Evolutionary conservation across 331 rosid genomes (phyloP).

Genomic region (Rosa hybrid): DNA sequence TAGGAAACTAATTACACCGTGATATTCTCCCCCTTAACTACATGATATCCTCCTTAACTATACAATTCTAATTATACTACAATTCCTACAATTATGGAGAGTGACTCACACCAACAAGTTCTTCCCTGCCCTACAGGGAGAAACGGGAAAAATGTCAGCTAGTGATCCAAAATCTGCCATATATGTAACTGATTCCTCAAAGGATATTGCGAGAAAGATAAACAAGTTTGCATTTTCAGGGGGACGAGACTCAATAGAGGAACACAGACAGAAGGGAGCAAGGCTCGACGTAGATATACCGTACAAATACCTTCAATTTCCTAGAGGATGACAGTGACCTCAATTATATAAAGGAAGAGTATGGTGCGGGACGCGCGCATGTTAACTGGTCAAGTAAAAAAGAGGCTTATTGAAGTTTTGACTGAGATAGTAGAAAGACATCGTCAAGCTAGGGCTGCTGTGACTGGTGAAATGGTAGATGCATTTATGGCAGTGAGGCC

Average conservation of each 20-base stretch:
- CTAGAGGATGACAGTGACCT: conserved; percentile 79
- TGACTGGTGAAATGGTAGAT: conserved; percentile 92
- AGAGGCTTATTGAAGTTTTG: conserved; percentile 59
- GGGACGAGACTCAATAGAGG: conserved; percentile 87
- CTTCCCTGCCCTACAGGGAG: conserved; percentile 96
- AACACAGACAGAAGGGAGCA: conserved; percentile 32
- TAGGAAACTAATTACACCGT: too few relatives aligned
- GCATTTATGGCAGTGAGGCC: conserved; percentile 91
- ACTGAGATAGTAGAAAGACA: conserved; percentile 83
- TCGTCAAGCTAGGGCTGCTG: conserved; percentile 75
- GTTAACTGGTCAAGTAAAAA: conserved; percentile 95
- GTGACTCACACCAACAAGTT: conserved; percentile 17
- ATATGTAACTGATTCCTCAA: conserved; percentile 86
- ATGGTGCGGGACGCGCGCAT: conserved; percentile 66
- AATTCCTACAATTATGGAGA: too few relatives aligned
- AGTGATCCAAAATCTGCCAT: conserved; percentile 97
- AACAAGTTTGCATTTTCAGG: conserved; percentile 84
- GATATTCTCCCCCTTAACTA: too few relatives aligned
- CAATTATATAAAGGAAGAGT: conserved; percentile 69
- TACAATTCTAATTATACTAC: too few relatives aligned
- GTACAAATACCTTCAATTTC: conserved; percentile 72
- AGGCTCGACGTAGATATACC: conserved; percentile 71
- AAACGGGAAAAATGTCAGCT: conserved; percentile 95
- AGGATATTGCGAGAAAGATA: conserved; percentile 80
- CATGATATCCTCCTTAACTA: too few relatives aligned